Conservation (phyloP, 78 protist genomes). For the Carpediemonas membranifera region DNA sequence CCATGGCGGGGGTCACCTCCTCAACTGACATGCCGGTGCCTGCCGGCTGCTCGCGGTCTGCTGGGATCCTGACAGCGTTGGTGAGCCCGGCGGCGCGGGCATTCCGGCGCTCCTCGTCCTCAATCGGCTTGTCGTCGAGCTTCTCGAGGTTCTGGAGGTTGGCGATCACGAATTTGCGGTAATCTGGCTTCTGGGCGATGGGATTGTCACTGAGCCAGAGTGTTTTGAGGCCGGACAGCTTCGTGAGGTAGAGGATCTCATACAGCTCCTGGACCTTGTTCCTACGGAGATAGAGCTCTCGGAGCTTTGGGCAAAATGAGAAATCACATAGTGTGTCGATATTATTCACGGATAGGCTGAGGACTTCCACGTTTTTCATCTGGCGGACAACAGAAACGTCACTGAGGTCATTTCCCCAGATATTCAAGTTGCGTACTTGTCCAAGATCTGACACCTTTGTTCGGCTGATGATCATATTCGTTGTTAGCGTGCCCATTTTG, state of each 20-base stretch:
- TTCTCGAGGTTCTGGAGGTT: conserved; percentile 22
- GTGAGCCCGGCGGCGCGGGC: too few species aligned
- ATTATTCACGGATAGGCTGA: conserved; percentile 39
- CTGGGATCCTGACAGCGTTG: too few species aligned
- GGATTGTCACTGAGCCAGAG: conserved; percentile 53
- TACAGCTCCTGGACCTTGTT: conserved; percentile 24
- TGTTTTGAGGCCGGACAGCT: neutral
- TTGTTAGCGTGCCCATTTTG: neutral
- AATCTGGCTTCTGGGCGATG: neutral
- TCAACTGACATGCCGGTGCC: too few species aligned
- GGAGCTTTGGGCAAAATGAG: conserved; percentile 17
- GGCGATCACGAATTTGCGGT: neutral
- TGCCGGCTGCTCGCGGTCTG: too few species aligned
- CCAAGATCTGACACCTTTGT: too few species aligned
- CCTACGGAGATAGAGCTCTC: conserved; percentile 45
- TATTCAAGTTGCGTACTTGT: too few species aligned
- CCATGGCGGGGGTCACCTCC: too few species aligned
- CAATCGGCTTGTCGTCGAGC: conserved; percentile 36
- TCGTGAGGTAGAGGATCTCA: conserved; percentile 24
- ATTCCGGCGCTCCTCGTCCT: conserved; percentile 8
- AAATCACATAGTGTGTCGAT: conserved; percentile 24
- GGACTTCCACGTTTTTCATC: conserved; percentile 37
- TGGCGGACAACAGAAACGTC: conserved; percentile 32
- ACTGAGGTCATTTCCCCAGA: conserved; percentile 40
- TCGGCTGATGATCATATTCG: too few species aligned